Evolutionary conservation across 2,329 filamentous ascomycete genomes (phyloP).

Genomic region (Helminthosporium solani): DNA sequence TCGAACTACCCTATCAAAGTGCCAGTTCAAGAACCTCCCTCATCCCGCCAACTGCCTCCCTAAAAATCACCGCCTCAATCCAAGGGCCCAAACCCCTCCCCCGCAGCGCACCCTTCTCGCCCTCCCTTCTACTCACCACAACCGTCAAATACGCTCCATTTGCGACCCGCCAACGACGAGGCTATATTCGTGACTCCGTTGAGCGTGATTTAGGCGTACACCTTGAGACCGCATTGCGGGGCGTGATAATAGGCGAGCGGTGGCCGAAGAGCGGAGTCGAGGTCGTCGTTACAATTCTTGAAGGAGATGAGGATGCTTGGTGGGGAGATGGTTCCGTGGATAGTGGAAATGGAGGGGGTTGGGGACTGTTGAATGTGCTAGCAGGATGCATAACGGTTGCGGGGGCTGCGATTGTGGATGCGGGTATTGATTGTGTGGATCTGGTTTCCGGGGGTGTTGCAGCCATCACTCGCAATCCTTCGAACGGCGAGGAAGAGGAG

Average conservation of each 20-base stretch:
- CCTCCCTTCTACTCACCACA: slow-evolving; percentile 86
- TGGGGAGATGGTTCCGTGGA: slow-evolving; percentile 53
- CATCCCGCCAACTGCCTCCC: slow-evolving; percentile 60
- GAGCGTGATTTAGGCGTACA: slow-evolving; percentile 91
- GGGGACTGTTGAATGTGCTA: slow-evolving; percentile 89
- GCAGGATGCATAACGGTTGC: slow-evolving; percentile 92
- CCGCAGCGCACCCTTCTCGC: slow-evolving; percentile 85
- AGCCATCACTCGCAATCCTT: slow-evolving; percentile 61
- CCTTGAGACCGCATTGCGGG: slow-evolving; percentile 84
- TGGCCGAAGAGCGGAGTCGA: slow-evolving; percentile 99
- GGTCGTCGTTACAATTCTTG: slow-evolving; percentile 86
- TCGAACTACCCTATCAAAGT: slow-evolving; percentile 59
- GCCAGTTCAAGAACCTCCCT: slow-evolving; percentile 39
- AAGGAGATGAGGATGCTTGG: slow-evolving; percentile 82
- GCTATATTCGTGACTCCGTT: slow-evolving; percentile 80
- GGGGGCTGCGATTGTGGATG: slow-evolving; percentile 88
- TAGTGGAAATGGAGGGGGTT: slow-evolving; percentile 62
- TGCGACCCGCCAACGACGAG: slow-evolving; percentile 76
- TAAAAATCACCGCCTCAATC: slow-evolving; percentile 91
- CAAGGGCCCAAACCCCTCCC: slow-evolving; percentile 91
- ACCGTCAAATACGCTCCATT: slow-evolving; percentile 98
- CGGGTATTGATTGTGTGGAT: slow-evolving; percentile 93
- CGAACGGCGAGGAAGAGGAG: slow-evolving; percentile 26
- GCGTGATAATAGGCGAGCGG: slow-evolving; percentile 85
- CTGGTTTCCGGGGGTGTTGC: slow-evolving; percentile 86